Base-by-base conservation (phyloP, 305 asterid species). In the Ajuga reptans region DNA sequence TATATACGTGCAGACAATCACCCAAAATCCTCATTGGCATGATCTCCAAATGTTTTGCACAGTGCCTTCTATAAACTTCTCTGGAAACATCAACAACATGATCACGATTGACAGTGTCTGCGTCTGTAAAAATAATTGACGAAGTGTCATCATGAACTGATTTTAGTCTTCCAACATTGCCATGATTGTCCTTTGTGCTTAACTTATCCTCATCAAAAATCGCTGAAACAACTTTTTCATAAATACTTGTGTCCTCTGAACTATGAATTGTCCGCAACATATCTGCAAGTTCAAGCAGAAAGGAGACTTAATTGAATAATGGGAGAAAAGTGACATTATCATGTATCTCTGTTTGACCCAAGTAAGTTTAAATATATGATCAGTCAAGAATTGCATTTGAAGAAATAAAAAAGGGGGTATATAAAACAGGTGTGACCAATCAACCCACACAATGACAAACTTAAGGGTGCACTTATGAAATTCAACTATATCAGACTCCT, bases 31-130 rank as follows among this genome's bases (percentile, higher is more conserved):
- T 90, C 91, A 91, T 83, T 6, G 97, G 91, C 60, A 85, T 66
- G 76, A 84, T 81, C 83, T 91, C 96, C 84, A 93, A 80, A 87
- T 82, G 96, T 79, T 85, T 90, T 73, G 96, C 99, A 73, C 97
- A 87, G 77, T 93, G 99, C 75, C 73, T 81, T 75, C 85, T 84
- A 80, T 74, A 89, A 55, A 87, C 83, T 80, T 81, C 94, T 64
- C 74, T 72, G 54, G 94, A 84, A 69, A 84, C 76, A 75, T 91
- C 89, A 61, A 83, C 49, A 67, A 89, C 84, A 61, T 72, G 84
- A 78, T 87, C 95, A 67, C 97, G 92, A 12, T 75, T 71, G 50
- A 82, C 80, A 56, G 96, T 90, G 80, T 89, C 85, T 60, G 84
- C 79, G 58, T 87, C 94, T 5, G 89, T 64, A 69, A 80, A 88